Conservation (phyloP, 139 green algal species). For the Asterochloris sp. region DNA sequence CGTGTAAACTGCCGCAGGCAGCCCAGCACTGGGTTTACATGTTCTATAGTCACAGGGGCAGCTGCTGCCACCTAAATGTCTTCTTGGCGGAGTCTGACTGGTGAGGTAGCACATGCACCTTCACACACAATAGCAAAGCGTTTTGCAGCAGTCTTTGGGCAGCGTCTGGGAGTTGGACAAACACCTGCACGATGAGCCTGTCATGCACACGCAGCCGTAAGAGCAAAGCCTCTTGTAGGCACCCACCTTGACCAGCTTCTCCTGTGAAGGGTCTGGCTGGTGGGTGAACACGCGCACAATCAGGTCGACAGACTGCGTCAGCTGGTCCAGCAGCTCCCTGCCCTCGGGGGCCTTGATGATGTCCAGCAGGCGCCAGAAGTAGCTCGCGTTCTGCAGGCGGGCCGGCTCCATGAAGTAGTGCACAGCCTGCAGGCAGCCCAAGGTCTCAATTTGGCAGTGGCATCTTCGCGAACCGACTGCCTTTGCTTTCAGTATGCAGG, state of each 20-base stretch:
- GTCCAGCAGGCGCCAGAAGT: conserved; percentile 81
- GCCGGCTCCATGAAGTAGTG: conserved; percentile 70
- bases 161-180: no score
- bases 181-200: neutral
- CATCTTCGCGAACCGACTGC: no score
- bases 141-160: no score
- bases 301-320: conserved; percentile 40
- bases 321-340: conserved; percentile 66
- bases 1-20: no score
- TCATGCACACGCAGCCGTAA: neutral
- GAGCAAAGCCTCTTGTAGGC: neutral
- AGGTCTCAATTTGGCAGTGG: neutral
- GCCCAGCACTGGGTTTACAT: no score
- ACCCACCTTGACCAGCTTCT: neutral
- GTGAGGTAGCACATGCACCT: no score
- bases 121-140: no score
- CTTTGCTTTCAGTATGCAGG: no score
- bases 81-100: no score
- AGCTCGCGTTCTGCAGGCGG: conserved; percentile 56
- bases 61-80: no score
- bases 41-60: no score
- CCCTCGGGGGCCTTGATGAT: conserved; percentile 70
- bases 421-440: conserved; percentile 18
- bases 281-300: conserved; percentile 14
- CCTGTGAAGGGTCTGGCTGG: neutral